Conservation (phyloP, 2,329 filamentous ascomycete species). For the Trichoderma harzianum region DNA sequence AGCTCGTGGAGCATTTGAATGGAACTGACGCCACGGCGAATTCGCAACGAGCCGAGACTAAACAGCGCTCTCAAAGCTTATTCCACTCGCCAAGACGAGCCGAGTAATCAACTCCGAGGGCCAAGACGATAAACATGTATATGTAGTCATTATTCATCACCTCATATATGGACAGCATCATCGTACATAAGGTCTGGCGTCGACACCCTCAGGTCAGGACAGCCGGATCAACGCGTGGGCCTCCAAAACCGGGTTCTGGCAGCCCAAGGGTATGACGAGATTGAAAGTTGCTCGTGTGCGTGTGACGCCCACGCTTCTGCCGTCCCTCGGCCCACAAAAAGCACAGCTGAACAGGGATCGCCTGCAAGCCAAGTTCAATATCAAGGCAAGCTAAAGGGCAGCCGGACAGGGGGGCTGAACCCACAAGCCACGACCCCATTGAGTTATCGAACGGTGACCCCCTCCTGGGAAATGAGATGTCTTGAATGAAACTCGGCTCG, state of each 20-base stretch:
- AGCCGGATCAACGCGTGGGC: background rate
- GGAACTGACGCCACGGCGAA: background rate
- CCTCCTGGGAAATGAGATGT: conserved; percentile 14
- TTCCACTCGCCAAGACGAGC: background rate
- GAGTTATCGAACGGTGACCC: conserved; percentile 17
- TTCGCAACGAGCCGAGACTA: background rate
- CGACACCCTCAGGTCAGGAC: background rate
- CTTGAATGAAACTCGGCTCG: conserved; percentile 8
- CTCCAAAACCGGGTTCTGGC: background rate
- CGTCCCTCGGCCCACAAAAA: conserved; percentile 9
- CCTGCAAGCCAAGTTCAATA: background rate
- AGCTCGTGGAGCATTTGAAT: background rate
- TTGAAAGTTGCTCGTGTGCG: conserved; percentile 10
- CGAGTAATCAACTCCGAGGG: background rate
- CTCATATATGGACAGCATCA: background rate
- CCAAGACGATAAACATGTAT: background rate
- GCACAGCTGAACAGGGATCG: conserved; percentile 18
- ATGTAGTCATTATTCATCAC: background rate
- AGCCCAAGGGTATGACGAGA: conserved; percentile 17
- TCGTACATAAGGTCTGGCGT: background rate
- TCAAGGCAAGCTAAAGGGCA: conserved; percentile 1
- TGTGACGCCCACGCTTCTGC: conserved; percentile 14
- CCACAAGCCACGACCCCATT: conserved; percentile 5
- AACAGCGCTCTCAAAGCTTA: background rate
- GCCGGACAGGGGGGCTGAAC: conserved; percentile 4